Evolutionary conservation across 441 rosid genomes (phyloP).

Genomic region (Erodium chrysanthum): DNA sequence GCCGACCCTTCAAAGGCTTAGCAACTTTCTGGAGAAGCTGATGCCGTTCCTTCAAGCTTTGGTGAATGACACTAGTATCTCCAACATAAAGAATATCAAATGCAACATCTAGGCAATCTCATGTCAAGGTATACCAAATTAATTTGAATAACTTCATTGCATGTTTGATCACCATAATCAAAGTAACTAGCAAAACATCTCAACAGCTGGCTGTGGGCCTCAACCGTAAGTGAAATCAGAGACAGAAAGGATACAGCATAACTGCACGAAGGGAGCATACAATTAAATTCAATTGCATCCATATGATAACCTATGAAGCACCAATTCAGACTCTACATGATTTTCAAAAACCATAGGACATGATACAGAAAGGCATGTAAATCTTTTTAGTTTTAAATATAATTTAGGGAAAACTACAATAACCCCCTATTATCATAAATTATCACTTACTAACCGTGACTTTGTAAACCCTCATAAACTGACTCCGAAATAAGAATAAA

Average conservation of each 20-base stretch:
- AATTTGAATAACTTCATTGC: not conserved
- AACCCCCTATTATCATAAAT: too few relatives aligned
- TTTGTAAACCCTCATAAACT: too few relatives aligned
- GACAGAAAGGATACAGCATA: slow-evolving; percentile 82
- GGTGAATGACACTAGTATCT: slow-evolving; percentile 94
- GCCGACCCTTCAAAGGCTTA: slow-evolving; percentile 70
- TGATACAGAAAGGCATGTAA: not conserved
- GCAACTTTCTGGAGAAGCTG: slow-evolving; percentile 63
- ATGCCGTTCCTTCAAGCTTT: slow-evolving; percentile 83
- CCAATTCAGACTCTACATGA: not conserved
- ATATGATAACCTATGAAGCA: not conserved
- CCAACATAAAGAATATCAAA: slow-evolving; percentile 91
- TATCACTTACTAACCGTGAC: too few relatives aligned
- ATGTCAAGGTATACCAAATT: slow-evolving; percentile 42
- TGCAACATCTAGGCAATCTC: slow-evolving; percentile 57
- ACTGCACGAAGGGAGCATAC: slow-evolving; percentile 44
- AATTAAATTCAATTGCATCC: slow-evolving; percentile 15
- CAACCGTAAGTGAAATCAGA: slow-evolving; percentile 8
- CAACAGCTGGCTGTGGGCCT: slow-evolving; percentile 15
- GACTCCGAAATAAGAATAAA: too few relatives aligned
- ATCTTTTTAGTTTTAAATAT: not conserved
- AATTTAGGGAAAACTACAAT: too few relatives aligned
- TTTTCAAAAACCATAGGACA: not conserved
- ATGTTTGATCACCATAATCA: slow-evolving; percentile 15
- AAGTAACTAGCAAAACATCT: slow-evolving; percentile 14